Conservation (phyloP, 306 rosid genomes). For the Citrullus amarus region DNA sequence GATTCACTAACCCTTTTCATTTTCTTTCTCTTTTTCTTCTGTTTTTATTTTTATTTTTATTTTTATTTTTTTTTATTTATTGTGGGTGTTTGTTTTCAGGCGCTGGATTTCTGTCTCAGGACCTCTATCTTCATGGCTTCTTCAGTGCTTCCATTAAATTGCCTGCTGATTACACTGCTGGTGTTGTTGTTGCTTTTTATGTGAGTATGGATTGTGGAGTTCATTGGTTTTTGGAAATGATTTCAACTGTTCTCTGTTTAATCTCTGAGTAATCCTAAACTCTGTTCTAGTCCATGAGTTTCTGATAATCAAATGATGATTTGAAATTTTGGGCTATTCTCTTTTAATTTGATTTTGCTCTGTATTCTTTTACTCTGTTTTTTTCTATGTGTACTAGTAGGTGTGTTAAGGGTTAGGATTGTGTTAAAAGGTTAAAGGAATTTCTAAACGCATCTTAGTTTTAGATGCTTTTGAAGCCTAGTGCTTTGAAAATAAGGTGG, state of each 20-base stretch:
- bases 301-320: background rate
- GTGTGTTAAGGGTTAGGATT: background rate
- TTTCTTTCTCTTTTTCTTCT: background rate
- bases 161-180: slow-evolving; percentile 66
- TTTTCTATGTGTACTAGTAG: background rate
- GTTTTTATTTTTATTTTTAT: too few species aligned
- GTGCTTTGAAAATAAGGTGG: too few species aligned
- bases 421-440: background rate
- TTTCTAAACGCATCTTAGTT: too few species aligned
- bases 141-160: slow-evolving; percentile 61
- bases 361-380: background rate
- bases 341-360: background rate
- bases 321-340: background rate
- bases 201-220: slow-evolving; percentile 33
- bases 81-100: slow-evolving; percentile 22
- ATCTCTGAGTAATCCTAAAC: background rate
- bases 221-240: background rate
- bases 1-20: background rate
- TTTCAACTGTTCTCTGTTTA: background rate
- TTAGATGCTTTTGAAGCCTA: too few species aligned
- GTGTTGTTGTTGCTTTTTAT: slow-evolving; percentile 92
- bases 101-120: slow-evolving; percentile 68
- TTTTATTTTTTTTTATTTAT: background rate
- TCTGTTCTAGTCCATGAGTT: background rate
- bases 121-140: slow-evolving; percentile 51